Conservation (phyloP, 345 rosid species). For the Euphorbia pulcherrima region DNA sequence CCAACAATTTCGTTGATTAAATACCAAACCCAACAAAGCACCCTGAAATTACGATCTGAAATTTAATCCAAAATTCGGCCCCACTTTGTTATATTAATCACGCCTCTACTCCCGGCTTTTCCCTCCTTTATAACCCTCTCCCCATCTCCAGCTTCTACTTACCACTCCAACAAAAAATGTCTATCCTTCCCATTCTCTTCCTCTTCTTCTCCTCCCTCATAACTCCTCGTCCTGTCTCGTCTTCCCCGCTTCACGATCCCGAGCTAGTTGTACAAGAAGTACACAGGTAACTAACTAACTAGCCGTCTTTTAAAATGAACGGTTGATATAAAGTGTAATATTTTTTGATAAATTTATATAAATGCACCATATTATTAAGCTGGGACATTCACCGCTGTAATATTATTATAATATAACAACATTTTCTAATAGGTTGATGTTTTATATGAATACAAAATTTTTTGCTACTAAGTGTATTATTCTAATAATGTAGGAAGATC, state of each 20-base stretch:
- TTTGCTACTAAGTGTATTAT: no score
- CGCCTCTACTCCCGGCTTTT: constrained; percentile 59
- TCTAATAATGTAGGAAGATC: constrained; percentile 16
- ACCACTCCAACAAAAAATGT: constrained; percentile 15
- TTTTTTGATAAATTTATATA: no score
- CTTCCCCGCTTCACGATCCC: constrained; percentile 37
- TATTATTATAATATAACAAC: no score
- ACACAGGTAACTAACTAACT: constrained; percentile 28
- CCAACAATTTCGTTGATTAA: constrained; percentile 6
- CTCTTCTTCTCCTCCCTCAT: constrained; percentile 16
- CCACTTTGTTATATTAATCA: constrained; percentile 37
- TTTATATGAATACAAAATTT: no score
- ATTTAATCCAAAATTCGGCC: constrained; percentile 24
- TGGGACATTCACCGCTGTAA: no score
- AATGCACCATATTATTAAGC: no score
- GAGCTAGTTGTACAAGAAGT: constrained; percentile 40
- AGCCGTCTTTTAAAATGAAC: no score
- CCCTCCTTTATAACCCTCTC: constrained; percentile 27
- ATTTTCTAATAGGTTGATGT: no score
- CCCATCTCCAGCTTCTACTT: neutral
- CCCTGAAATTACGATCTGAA: constrained; percentile 49
- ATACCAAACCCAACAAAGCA: neutral
- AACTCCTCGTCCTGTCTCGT: constrained; percentile 18
- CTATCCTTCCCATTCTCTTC: constrained; percentile 15
- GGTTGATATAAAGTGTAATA: no score